phyloP scores from a whole-genome alignment of 2,329 filamentous ascomycete genomes.

The Sclerotinia spermophila region DNA sequence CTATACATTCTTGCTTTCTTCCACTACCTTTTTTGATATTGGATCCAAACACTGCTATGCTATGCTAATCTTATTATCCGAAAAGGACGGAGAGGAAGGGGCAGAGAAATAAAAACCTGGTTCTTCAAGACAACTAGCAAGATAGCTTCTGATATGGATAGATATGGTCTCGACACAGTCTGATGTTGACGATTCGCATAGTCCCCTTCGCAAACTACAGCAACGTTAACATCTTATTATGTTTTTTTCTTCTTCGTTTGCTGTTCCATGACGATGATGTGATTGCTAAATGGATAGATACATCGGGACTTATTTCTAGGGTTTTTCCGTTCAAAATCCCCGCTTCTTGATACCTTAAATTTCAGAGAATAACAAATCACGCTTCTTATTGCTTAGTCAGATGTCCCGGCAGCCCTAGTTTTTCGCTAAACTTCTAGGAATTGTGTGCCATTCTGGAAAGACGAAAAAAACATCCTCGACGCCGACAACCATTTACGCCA shows the following conservation, averaged over 20 bases:
- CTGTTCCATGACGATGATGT: neutral
- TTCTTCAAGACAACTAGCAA: neutral
- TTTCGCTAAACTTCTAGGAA: conserved; percentile 16
- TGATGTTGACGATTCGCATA: neutral
- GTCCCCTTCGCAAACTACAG: neutral
- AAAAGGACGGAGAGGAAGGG: neutral
- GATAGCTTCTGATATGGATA: neutral
- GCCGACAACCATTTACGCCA: conserved; percentile 25
- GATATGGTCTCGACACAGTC: neutral
- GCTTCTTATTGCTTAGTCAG: conserved; percentile 1
- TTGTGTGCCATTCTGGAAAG: conserved; percentile 5
- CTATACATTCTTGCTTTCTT: neutral
- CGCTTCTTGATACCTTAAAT: neutral
- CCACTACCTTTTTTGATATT: neutral
- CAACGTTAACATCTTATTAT: neutral
- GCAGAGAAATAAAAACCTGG: neutral
- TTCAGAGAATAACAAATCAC: neutral
- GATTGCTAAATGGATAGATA: neutral
- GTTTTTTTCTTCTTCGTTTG: neutral
- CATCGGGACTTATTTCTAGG: conserved; percentile 1
- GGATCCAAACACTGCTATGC: neutral
- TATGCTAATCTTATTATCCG: neutral
- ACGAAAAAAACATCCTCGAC: conserved; percentile 33
- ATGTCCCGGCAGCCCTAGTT: conserved; percentile 10
- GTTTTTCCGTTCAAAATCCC: neutral